Evolutionary conservation across 2,329 filamentous ascomycete genomes (phyloP).

Genomic region (Akanthomyces lecanii): DNA sequence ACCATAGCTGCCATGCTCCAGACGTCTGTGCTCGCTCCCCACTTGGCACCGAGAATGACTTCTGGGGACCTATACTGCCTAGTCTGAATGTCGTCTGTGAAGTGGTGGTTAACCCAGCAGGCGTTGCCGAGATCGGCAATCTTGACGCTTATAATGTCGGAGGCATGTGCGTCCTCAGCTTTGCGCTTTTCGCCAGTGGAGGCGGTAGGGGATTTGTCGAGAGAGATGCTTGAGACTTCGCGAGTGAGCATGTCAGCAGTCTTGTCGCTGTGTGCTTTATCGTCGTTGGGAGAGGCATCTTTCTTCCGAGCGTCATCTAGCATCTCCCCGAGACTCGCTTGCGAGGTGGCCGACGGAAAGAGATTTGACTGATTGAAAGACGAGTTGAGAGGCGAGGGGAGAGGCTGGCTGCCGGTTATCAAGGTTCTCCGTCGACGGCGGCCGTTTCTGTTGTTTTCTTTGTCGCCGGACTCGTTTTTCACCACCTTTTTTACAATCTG

Average conservation of each 20-base stretch:
- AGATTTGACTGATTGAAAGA: constrained; percentile 80
- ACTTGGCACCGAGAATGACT: constrained; percentile 93
- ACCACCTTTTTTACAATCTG: constrained; percentile 97
- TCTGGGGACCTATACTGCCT: constrained; percentile 95
- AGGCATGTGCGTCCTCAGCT: constrained; percentile 51
- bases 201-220: constrained; percentile 66
- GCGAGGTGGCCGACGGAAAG: constrained; percentile 58
- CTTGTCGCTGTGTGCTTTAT: constrained; percentile 83
- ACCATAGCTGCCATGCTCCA: constrained; percentile 99
- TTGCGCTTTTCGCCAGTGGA: constrained; percentile 58
- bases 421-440: constrained; percentile 84
- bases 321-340: constrained; percentile 78
- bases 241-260: constrained; percentile 87
- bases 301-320: constrained; percentile 51
- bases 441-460: constrained; percentile 89
- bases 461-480: constrained; percentile 69
- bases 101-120: constrained; percentile 98
- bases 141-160: constrained; percentile 92
- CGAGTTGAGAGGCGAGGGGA: constrained; percentile 90
- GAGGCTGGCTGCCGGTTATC: constrained; percentile 93
- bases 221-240: constrained; percentile 90
- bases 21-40: constrained; percentile 98
- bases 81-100: constrained; percentile 98
- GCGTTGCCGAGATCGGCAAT: constrained; percentile 98
- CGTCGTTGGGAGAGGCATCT: constrained; percentile 51